phyloP scores from a whole-genome alignment of 768 basidiomycete genomes.

The Pisolithus orientalis region DNA sequence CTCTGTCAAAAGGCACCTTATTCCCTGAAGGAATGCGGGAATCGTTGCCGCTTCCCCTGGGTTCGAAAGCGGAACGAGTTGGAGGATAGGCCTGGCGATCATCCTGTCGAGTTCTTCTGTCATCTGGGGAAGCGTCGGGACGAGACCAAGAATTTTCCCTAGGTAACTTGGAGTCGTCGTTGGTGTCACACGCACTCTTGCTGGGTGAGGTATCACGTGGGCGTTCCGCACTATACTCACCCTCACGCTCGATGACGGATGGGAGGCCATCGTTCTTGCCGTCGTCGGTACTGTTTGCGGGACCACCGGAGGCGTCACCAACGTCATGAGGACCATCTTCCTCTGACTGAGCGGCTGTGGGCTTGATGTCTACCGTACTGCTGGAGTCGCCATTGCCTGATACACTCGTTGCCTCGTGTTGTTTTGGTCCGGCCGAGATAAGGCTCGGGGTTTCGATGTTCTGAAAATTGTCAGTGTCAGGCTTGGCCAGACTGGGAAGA shows the following conservation, averaged over 20 bases:
- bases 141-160: slow-evolving; percentile 24
- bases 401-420: slow-evolving; percentile 18
- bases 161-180: slow-evolving; percentile 21
- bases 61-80: slow-evolving; percentile 8
- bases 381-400: slow-evolving; percentile 13
- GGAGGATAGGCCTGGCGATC: slow-evolving; percentile 14
- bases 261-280: slow-evolving; percentile 8
- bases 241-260: slow-evolving; percentile 15
- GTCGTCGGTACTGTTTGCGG: not conserved
- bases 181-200: slow-evolving; percentile 21
- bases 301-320: slow-evolving; percentile 1
- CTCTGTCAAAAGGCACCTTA: slow-evolving; percentile 28
- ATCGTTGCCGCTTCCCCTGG: slow-evolving; percentile 11
- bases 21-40: slow-evolving; percentile 20
- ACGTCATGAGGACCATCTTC: slow-evolving; percentile 5
- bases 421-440: slow-evolving; percentile 22
- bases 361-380: slow-evolving; percentile 8
- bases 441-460: slow-evolving; percentile 20
- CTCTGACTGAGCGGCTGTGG: slow-evolving; percentile 9
- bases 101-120: slow-evolving; percentile 24
- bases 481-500: not conserved
- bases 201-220: slow-evolving; percentile 17
- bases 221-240: slow-evolving; percentile 26
- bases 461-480: slow-evolving; percentile 13
- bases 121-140: slow-evolving; percentile 24